phyloP scores from a whole-genome alignment of 257 asterid genomes.

The Fraxinus quadrangulata region DNA sequence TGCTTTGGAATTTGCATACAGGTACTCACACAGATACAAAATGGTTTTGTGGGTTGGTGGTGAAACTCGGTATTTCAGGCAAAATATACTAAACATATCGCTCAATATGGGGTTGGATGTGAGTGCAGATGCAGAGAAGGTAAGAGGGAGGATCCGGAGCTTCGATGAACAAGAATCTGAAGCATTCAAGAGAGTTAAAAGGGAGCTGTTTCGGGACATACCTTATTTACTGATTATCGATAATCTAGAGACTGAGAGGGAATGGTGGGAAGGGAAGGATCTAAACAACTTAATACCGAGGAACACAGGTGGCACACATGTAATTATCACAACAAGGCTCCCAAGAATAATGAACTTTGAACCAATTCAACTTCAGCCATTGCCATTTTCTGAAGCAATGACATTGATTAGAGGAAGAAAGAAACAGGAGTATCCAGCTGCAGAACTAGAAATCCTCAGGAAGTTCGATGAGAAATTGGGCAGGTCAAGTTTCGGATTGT shows the following conservation, averaged over 20 bases:
- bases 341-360: constrained; percentile 65
- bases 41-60: constrained; percentile 95
- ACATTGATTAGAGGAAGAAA: constrained; percentile 59
- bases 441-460: constrained; percentile 56
- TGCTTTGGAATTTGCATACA: constrained; percentile 74
- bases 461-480: constrained; percentile 66
- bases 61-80: constrained; percentile 70
- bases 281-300: constrained; percentile 76
- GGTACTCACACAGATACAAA: constrained; percentile 70
- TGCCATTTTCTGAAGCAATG: constrained; percentile 65
- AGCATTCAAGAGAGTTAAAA: constrained; percentile 64
- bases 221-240: constrained; percentile 85
- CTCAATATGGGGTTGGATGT: constrained; percentile 68
- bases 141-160: constrained; percentile 71
- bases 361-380: constrained; percentile 60
- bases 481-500: constrained; percentile 52
- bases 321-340: constrained; percentile 73
- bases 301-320: constrained; percentile 84
- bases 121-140: constrained; percentile 84
- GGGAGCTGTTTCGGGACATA: constrained; percentile 53
- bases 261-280: constrained; percentile 98
- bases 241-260: constrained; percentile 72
- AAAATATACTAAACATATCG: constrained; percentile 67
- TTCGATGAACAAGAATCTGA: constrained; percentile 87
- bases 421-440: constrained; percentile 54